Evolutionary conservation across 2,329 filamentous ascomycete species (phyloP).

Genomic region (Gnomoniopsis smithogilvyi): DNA sequence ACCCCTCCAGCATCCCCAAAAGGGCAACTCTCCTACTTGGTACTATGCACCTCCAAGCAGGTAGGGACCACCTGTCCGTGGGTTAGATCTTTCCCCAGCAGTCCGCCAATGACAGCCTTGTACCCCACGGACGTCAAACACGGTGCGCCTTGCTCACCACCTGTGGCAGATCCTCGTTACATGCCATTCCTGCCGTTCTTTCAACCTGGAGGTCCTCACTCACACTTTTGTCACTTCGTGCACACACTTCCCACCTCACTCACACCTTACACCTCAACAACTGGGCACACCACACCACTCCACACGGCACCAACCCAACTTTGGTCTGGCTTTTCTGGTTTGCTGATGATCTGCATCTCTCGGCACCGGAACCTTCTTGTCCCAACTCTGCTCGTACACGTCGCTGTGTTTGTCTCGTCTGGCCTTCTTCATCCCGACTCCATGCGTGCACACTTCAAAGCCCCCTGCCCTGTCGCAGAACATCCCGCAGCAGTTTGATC

Average conservation of each 20-base stretch:
- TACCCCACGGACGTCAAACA: conserved; percentile 3
- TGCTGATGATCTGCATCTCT: conserved; percentile 12
- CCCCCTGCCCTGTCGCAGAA: conserved; percentile 15
- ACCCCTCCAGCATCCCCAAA: too few relatives aligned
- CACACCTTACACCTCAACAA: too few relatives aligned
- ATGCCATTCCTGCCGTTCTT: too few relatives aligned
- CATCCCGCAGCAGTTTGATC: conserved; percentile 13
- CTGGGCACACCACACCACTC: background rate
- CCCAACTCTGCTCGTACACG: background rate
- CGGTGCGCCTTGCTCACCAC: background rate
- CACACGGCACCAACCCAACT: background rate
- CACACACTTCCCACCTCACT: too few relatives aligned
- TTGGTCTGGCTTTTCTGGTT: conserved; percentile 6
- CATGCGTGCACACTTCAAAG: conserved; percentile 2
- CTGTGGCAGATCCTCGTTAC: background rate
- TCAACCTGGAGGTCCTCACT: too few relatives aligned
- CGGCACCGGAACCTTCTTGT: background rate
- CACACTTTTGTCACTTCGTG: too few relatives aligned
- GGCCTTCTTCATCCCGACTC: background rate
- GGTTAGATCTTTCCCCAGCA: conserved; percentile 8
- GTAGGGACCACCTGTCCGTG: background rate
- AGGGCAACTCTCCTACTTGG: too few relatives aligned
- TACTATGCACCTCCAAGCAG: too few relatives aligned
- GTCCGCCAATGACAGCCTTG: conserved; percentile 2
- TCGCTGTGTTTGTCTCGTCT: background rate